These are phyloP conservation scores for Eucalyptus pauciflora DNA, from an alignment of 345 rosid species.

Conservation along the genomic window DNA sequence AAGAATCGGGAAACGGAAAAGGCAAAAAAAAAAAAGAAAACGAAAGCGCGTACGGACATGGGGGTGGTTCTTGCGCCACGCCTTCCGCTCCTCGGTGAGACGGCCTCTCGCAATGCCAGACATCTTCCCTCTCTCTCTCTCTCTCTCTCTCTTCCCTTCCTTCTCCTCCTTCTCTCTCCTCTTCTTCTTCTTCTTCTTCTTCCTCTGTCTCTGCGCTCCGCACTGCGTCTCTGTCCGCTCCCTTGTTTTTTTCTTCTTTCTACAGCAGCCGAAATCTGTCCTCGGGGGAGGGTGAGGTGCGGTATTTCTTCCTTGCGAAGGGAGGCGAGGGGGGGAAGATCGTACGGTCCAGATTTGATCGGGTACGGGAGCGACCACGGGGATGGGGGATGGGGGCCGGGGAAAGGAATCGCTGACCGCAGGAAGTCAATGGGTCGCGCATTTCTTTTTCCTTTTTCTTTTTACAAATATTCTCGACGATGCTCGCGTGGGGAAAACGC, in stretches of 20 bases:
- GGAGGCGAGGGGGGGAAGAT: neutral
- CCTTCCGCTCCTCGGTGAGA: conserved; percentile 83
- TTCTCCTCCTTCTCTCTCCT: neutral
- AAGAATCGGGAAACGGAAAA: neutral
- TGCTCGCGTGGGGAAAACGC: neutral
- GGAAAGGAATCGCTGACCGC: neutral
- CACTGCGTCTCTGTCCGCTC: neutral
- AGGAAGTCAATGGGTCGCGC: neutral
- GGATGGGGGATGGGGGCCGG: too few species aligned
- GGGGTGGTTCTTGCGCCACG: conserved; percentile 97
- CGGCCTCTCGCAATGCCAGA: conserved; percentile 96
- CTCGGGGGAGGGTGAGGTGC: neutral
- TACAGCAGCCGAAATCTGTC: neutral
- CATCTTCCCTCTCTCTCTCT: conserved; percentile 12
- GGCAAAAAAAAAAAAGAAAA: neutral
- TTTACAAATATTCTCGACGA: neutral
- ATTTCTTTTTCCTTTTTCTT: neutral
- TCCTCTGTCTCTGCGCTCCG: neutral
- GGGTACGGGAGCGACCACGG: neutral
- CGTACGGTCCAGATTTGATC: conserved; percentile 6
- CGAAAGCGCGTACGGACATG: conserved; percentile 41
- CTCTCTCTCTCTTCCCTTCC: neutral
- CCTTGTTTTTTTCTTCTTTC: neutral
- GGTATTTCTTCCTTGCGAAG: neutral
- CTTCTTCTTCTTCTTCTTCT: neutral